A percentile compares a stretch with the other conserved stretches of the same genome.
These are phyloP conservation scores for Plasmodium coatneyi DNA, from an alignment of 169 alveolate genomes.

Conservation along the genomic window DNA sequence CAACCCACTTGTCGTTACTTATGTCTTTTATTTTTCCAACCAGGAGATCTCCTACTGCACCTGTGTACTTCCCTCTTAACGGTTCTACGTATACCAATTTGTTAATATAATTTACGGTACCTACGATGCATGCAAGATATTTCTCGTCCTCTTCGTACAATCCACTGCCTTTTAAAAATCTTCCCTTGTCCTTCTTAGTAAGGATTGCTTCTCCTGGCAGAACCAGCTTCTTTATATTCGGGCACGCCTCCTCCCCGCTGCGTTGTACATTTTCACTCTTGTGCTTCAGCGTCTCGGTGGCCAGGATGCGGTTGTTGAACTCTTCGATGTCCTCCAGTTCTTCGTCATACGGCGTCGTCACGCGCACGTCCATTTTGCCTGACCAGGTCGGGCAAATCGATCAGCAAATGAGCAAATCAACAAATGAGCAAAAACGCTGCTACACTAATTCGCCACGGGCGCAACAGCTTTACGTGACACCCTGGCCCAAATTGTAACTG, in stretches of 20 bases:
- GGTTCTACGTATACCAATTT: conserved; percentile 89
- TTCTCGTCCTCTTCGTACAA: conserved; percentile 67
- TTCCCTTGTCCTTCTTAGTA: conserved; percentile 40
- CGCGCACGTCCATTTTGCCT: conserved; percentile 33
- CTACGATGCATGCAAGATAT: conserved; percentile 60
- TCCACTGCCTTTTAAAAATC: conserved; percentile 73
- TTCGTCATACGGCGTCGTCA: conserved; percentile 74
- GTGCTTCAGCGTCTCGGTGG: conserved; percentile 53
- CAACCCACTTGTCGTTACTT: conserved; percentile 89
- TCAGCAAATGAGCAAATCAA: not conserved
- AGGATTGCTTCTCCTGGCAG: conserved; percentile 74
- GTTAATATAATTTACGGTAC: conserved; percentile 80
- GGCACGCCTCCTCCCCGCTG: conserved; percentile 32
- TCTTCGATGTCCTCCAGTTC: conserved; percentile 71
- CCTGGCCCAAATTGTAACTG: not conserved
- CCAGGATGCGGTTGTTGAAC: conserved; percentile 30
- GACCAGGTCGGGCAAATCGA: not conserved
- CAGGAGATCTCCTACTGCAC: conserved; percentile 89
- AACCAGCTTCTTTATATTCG: conserved; percentile 65
- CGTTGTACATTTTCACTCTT: conserved; percentile 10
- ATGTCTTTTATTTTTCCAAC: conserved; percentile 88
- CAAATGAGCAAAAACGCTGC: not conserved
- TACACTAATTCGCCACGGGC: not conserved
- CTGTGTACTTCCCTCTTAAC: conserved; percentile 85
- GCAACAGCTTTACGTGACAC: not conserved